A percentile compares a stretch with the other conserved stretches of the same genome.
Evolutionary conservation across 2,329 filamentous ascomycete species (phyloP).

Genomic region (Fusarium praegraminearum): DNA sequence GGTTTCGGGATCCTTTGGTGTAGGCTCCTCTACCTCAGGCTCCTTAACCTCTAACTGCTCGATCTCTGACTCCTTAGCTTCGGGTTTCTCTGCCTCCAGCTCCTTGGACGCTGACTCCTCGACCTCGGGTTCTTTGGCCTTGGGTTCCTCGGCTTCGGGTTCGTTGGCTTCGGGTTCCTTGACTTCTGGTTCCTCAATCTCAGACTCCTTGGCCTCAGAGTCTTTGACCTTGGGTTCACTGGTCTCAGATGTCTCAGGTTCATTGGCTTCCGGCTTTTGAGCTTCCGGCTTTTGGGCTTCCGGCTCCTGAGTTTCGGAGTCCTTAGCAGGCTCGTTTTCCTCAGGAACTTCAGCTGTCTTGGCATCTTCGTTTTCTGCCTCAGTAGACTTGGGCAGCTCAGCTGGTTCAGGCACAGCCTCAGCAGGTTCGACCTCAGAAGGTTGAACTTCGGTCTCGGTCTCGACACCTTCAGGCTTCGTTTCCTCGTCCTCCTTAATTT

Average conservation of each 20-base stretch:
- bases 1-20: background rate
- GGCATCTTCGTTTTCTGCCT: background rate
- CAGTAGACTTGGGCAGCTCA: background rate
- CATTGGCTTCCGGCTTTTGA: too few relatives aligned
- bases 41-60: background rate
- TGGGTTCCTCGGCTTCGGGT: background rate
- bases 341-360: slow-evolving; percentile 6
- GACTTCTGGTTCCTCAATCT: background rate
- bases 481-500: slow-evolving; percentile 6
- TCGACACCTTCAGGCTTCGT: background rate
- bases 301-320: background rate
- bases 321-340: background rate
- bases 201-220: background rate
- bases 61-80: background rate
- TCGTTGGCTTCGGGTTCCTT: background rate
- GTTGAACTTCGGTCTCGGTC: slow-evolving; percentile 1
- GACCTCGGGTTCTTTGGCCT: background rate
- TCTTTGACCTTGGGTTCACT: background rate
- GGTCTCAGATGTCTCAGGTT: background rate
- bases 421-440: background rate
- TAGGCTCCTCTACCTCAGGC: background rate
- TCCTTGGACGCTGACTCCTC: background rate
- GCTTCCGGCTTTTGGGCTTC: background rate
- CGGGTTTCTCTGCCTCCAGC: background rate
- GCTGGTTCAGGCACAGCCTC: slow-evolving; percentile 1